Evolutionary conservation across 2,329 filamentous ascomycete genomes (phyloP), one percentile per base, ranked within the genome.

Genomic region (Alternaria ventricosa): DNA sequence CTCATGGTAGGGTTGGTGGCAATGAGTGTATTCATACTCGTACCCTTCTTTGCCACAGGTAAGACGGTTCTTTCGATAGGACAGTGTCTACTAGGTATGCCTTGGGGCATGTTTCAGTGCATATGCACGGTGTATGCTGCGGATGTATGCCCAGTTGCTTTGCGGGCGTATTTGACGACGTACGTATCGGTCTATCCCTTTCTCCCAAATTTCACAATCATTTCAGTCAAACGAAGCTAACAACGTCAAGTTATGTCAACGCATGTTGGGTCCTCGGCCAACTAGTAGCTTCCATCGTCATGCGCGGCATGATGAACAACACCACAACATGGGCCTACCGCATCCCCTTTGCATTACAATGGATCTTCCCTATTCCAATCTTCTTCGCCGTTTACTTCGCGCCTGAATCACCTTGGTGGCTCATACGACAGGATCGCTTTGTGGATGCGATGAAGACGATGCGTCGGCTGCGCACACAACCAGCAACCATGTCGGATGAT

Each of bases 381-480:
- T 83, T 87, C 50, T 75, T 90, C 51, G 88, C 86, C 60, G 87
- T 91, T 67, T 86, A 80, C 67, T 88, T 90, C 63, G 89, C 89
- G 1, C 90, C 89, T 10, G 89, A 91, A 75, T 88, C 86, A 10
- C 89, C 89, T 1, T 91, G 89, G 89, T 92, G 89, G 89, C 84
- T 92, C n/a, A 87, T 92, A 30, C 87, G 90, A 43, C 85, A 84
- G 65, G 87, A 86, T 28, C 84, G 83, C 33, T 79, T 86, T 36
- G 85, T 87, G 7, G 87, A 90, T 12, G 90, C 90, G 23, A 90
- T 90, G 30, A 15, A 30, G 4, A 61, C 63, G 4, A 55, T 72
- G 4, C 60, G 59, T 9, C 65, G 57, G 22, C 33, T 70, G 20
- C 65, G 67, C 13, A 65, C 58, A 13, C 54, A 67, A 45, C 22